Evolutionary conservation across 352 stramenopile species (phyloP).

Genomic region (Phytophthora brassicae): DNA sequence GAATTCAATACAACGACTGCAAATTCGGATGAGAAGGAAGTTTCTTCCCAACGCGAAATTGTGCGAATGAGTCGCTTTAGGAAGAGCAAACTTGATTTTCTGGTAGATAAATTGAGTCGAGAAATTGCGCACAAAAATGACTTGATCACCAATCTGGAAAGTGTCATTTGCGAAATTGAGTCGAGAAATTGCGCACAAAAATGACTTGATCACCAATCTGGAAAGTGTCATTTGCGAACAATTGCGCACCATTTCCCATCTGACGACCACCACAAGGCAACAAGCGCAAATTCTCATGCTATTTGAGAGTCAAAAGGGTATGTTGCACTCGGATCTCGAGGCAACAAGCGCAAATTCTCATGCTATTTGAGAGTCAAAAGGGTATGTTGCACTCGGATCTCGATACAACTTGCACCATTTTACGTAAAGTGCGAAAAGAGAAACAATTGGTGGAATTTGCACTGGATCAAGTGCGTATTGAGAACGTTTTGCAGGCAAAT

Average conservation of each 20-base stretch:
- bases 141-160: constrained; percentile 50
- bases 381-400: constrained; percentile 53
- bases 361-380: constrained; percentile 49
- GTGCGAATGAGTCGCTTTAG: constrained; percentile 66
- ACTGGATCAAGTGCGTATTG: constrained; percentile 43
- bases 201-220: constrained; percentile 48
- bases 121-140: constrained; percentile 50
- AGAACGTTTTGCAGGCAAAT: constrained; percentile 49
- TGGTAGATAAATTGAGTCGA: constrained; percentile 63
- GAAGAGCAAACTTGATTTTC: constrained; percentile 66
- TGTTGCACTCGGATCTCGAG: constrained; percentile 56
- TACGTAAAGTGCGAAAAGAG: constrained; percentile 21
- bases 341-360: constrained; percentile 30
- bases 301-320: constrained; percentile 50
- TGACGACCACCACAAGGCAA: constrained; percentile 46
- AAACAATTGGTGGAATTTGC: constrained; percentile 26
- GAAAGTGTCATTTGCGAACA: constrained; percentile 63
- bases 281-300: constrained; percentile 41
- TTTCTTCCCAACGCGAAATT: constrained; percentile 25
- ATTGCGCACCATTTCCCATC: constrained; percentile 41
- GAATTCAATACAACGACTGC: neutral
- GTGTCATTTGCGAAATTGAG: constrained; percentile 54
- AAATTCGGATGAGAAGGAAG: constrained; percentile 14
- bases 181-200: constrained; percentile 47
- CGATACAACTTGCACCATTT: constrained; percentile 41